These are phyloP conservation scores for Didymellaceae sp. DNA, from an alignment of 2,329 filamentous ascomycete species.

Conservation along the genomic window DNA sequence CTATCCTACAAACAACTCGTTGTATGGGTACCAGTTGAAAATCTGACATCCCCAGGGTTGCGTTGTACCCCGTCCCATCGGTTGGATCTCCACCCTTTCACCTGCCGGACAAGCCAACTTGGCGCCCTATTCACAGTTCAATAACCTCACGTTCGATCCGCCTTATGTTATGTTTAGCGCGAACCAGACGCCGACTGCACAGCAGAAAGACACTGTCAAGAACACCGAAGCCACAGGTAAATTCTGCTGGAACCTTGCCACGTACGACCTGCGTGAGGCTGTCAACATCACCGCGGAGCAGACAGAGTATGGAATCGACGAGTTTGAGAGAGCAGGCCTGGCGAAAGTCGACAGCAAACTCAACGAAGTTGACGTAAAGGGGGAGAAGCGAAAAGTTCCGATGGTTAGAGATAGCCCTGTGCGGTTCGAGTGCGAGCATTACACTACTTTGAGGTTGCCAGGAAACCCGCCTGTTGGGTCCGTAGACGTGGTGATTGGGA, in stretches of 20 bases:
- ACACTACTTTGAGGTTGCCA: conserved; percentile 61
- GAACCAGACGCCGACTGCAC: conserved; percentile 58
- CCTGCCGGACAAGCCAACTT: conserved; percentile 59
- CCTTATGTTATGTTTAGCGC: conserved; percentile 68
- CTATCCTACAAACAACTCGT: neutral
- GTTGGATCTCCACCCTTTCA: conserved; percentile 67
- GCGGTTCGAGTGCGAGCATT: conserved; percentile 64
- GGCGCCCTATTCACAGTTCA: conserved; percentile 68
- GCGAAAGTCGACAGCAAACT: conserved; percentile 55
- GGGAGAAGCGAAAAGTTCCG: conserved; percentile 51
- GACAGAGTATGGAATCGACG: conserved; percentile 58
- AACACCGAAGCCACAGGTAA: conserved; percentile 63
- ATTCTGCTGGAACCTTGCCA: conserved; percentile 67
- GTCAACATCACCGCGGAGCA: conserved; percentile 64
- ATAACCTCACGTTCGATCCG: conserved; percentile 68
- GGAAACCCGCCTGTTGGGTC: conserved; percentile 64
- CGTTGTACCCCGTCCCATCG: conserved; percentile 67
- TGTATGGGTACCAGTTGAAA: neutral
- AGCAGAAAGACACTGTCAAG: conserved; percentile 63
- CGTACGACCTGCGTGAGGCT: conserved; percentile 61
- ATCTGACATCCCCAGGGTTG: conserved; percentile 52
- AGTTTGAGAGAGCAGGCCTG: conserved; percentile 60
- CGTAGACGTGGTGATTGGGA: conserved; percentile 64
- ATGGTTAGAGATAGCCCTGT: conserved; percentile 64
- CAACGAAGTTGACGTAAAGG: conserved; percentile 37